phyloP scores from a whole-genome alignment of 2,329 filamentous ascomycete genomes.

The Penicillium corylophilum region DNA sequence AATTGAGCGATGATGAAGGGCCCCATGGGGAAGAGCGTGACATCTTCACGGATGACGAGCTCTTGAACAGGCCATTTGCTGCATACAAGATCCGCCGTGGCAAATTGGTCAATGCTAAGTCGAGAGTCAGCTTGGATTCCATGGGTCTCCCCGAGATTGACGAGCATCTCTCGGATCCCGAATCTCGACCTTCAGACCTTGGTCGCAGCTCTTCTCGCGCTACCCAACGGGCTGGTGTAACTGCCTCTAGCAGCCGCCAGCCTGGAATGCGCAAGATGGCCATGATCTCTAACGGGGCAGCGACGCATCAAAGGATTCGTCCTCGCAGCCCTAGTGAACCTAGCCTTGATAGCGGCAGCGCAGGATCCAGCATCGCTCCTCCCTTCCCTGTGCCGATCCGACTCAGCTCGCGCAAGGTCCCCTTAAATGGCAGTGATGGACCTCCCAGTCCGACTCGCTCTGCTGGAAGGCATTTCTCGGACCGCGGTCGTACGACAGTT shows the following conservation, averaged over 20 bases:
- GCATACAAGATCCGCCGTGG: conserved; percentile 45
- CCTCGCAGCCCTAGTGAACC: conserved; percentile 49
- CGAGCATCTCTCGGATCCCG: conserved; percentile 35
- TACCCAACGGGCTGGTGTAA: conserved; percentile 38
- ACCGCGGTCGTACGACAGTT: conserved; percentile 57
- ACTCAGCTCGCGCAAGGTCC: conserved; percentile 77
- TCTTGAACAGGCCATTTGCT: conserved; percentile 46
- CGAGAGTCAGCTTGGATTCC: conserved; percentile 33
- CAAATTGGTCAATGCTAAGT: conserved; percentile 41
- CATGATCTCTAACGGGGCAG: conserved; percentile 76
- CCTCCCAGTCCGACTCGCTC: conserved; percentile 72
- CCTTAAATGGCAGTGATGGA: conserved; percentile 69
- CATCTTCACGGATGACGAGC: conserved; percentile 45
- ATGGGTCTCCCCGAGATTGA: conserved; percentile 37
- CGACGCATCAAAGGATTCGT: conserved; percentile 66
- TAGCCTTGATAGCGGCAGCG: conserved; percentile 42
- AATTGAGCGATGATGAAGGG: conserved; percentile 55
- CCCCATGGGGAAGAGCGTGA: conserved; percentile 26
- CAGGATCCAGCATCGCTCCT: conserved; percentile 51
- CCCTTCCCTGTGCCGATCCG: conserved; percentile 91
- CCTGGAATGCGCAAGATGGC: conserved; percentile 73
- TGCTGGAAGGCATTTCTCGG: conserved; percentile 53
- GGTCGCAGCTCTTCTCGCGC: conserved; percentile 14
- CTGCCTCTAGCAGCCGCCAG: conserved; percentile 44
- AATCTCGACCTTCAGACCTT: conserved; percentile 28